A percentile compares a stretch with the other conserved stretches of the same genome.
phyloP scores from a whole-genome alignment of 2,329 filamentous ascomycete genomes.

The Trichoderma sp. region DNA sequence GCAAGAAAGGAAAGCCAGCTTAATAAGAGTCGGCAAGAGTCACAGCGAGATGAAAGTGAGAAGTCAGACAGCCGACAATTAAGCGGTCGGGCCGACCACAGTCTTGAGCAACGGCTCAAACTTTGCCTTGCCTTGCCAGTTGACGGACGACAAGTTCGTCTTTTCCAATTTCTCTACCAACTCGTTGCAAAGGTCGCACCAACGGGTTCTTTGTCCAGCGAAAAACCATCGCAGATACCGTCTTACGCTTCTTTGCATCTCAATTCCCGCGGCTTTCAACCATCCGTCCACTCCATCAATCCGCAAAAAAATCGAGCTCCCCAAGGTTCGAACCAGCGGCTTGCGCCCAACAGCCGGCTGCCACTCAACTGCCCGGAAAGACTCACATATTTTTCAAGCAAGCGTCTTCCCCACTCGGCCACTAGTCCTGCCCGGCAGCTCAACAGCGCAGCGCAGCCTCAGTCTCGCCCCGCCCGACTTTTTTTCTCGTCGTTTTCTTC shows the following conservation, averaged over 20 bases:
- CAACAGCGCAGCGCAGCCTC: not conserved
- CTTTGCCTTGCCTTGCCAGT: conserved; percentile 8
- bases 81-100: conserved; percentile 23
- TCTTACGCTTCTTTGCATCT: not conserved
- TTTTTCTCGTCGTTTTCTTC: conserved; percentile 22
- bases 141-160: not conserved
- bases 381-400: not conserved
- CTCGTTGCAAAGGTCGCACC: not conserved
- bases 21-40: not conserved
- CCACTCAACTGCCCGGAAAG: not conserved
- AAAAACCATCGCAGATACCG: not conserved
- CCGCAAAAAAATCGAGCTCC: conserved; percentile 17
- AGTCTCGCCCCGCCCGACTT: conserved; percentile 21
- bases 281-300: not conserved
- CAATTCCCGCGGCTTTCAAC: not conserved
- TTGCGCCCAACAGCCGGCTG: conserved; percentile 6
- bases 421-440: conserved; percentile 7
- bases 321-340: conserved; percentile 26
- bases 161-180: not conserved
- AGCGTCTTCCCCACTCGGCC: conserved; percentile 28
- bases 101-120: conserved; percentile 5
- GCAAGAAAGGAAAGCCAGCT: not conserved
- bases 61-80: not conserved
- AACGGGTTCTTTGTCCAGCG: not conserved
- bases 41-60: not conserved